A percentile compares a stretch with the other conserved stretches of the same genome.
phyloP scores from a whole-genome alignment of 805 yeast genomes.

The Metschnikowia lochheadii region DNA sequence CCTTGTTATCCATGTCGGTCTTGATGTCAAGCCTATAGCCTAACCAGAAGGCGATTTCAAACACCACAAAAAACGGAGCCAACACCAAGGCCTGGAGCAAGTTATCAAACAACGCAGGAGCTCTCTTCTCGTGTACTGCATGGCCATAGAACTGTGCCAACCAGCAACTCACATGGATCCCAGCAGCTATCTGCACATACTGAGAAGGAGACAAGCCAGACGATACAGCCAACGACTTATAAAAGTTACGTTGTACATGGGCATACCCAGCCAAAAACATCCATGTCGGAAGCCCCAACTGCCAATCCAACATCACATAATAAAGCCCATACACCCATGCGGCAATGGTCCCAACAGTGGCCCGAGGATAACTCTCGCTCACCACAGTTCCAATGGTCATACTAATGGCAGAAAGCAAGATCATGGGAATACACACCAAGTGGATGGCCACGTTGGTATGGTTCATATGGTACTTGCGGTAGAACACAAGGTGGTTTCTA shows the following conservation, averaged over 20 bases:
- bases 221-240: constrained; percentile 11
- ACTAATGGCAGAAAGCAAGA: constrained; percentile 53
- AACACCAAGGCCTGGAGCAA: constrained; percentile 78
- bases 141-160: constrained; percentile 84
- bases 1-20: constrained; percentile 45
- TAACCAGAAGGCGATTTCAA: constrained; percentile 66
- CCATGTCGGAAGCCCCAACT: constrained; percentile 32
- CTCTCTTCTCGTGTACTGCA: constrained; percentile 70
- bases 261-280: constrained; percentile 23
- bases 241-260: constrained; percentile 20
- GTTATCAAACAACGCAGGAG: constrained; percentile 86
- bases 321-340: constrained; percentile 50
- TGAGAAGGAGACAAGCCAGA: constrained; percentile 14
- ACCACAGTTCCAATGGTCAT: constrained; percentile 18
- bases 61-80: constrained; percentile 87
- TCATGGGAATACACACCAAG: constrained; percentile 72
- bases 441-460: constrained; percentile 73
- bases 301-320: constrained; percentile 55
- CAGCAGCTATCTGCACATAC: constrained; percentile 28
- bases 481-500: constrained; percentile 36
- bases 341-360: constrained; percentile 46
- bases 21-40: constrained; percentile 58
- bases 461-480: constrained; percentile 30
- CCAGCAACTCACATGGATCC: constrained; percentile 62
- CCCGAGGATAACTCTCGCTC: constrained; percentile 18